phyloP scores from a whole-genome alignment of 2,329 filamentous ascomycete species.

The Fusarium sacchari region DNA sequence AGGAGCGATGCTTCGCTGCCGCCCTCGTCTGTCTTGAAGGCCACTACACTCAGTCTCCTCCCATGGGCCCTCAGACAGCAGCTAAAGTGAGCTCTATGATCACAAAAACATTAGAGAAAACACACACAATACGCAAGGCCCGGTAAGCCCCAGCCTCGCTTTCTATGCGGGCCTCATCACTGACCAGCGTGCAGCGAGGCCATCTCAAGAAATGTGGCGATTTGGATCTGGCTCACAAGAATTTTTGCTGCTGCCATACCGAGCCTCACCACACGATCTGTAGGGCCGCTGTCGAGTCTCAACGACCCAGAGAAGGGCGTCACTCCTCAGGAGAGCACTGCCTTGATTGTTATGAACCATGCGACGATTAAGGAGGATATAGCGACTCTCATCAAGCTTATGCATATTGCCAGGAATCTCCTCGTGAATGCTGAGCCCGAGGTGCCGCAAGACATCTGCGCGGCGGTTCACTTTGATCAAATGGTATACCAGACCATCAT shows the following conservation, averaged over 20 bases:
- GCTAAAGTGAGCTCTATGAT: slow-evolving; percentile 67
- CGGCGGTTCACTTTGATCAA: slow-evolving; percentile 71
- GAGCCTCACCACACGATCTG: slow-evolving; percentile 67
- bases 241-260: slow-evolving; percentile 71
- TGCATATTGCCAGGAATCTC: slow-evolving; percentile 73
- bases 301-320: slow-evolving; percentile 66
- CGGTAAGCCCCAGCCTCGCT: slow-evolving; percentile 54
- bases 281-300: slow-evolving; percentile 64
- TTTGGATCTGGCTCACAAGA: slow-evolving; percentile 72
- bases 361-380: slow-evolving; percentile 69
- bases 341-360: slow-evolving; percentile 71
- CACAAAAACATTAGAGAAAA: slow-evolving; percentile 70
- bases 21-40: slow-evolving; percentile 70
- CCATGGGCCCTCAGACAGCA: slow-evolving; percentile 67
- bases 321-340: slow-evolving; percentile 70
- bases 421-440: slow-evolving; percentile 72
- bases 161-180: background rate
- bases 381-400: slow-evolving; percentile 71
- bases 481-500: slow-evolving; percentile 74
- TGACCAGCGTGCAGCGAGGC: slow-evolving; percentile 59
- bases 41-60: slow-evolving; percentile 66
- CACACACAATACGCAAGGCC: slow-evolving; percentile 68
- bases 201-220: slow-evolving; percentile 69
- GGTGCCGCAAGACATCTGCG: slow-evolving; percentile 72
- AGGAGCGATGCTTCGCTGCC: slow-evolving; percentile 70